Evolutionary conservation across 805 yeast genomes (phyloP), one percentile per base, ranked within the genome.

Genomic region (Pichia ethanolica): DNA sequence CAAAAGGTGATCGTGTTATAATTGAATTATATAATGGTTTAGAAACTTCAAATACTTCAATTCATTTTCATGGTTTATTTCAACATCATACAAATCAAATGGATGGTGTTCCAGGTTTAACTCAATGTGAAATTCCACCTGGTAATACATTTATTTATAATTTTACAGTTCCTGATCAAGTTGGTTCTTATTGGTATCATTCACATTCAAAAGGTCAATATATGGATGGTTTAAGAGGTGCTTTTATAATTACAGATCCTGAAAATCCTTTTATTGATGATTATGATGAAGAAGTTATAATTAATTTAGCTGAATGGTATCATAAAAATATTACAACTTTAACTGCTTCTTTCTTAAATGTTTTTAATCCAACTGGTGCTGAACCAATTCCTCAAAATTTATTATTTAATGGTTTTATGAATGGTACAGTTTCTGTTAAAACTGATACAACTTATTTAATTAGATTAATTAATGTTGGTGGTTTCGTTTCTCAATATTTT

Each of bases 121-220:
- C 87, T 35, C 97, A 91, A 69, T 93, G 98, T 75, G 95, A 96
- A 32, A 83, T 89, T 56, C 82, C 86, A n/a, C 85, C 95, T 6
- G 86, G 86, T 48, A 77, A 78, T 53, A 76, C 86, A 20, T 59
- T 64, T 63, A 67, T 83, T 54, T 93, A 93, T 74, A 89, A 91
- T 73, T 93, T 93, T 69, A 85, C 96, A 30, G 88, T 89, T 53
- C 78, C 78, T 45, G 73, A 73, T 57, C 97, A 93, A 69, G 80
- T 74, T 50, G 99, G 99, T 61, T 78, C 96, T 20, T 93, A 74
- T 75, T 93, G 99, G 99, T 93, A 91, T 74, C 99, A 93, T 69
- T 88, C 98, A 33, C 99, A 93, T 71, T 81, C 90, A 35, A 68
- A 75, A 26, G 91, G 90, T 58, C 95, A 90, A 69, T 89, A 89